A percentile compares a stretch with the other conserved stretches of the same genome.
Evolutionary conservation across 108 stramenopile genomes (phyloP).

Genomic region (Aurantiochytrium sp.): DNA sequence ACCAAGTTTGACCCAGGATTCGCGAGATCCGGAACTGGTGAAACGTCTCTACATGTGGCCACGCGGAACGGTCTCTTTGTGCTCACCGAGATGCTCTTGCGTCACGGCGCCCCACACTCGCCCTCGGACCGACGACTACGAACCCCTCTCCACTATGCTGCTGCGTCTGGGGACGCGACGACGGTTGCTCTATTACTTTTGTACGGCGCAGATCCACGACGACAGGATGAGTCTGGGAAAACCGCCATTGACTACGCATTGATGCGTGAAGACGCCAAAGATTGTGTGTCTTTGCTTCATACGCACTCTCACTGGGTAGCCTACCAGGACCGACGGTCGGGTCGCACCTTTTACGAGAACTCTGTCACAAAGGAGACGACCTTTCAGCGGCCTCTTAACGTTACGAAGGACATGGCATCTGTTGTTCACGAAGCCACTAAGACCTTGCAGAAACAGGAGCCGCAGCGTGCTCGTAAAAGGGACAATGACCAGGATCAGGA

Average conservation of each 20-base stretch:
- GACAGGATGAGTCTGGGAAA: background rate
- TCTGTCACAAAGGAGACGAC: background rate
- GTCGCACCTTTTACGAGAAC: background rate
- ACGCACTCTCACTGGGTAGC: background rate
- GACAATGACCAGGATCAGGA: no score
- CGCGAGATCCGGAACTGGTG: background rate
- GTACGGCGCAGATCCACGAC: background rate
- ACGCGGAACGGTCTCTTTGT: background rate
- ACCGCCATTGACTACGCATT: background rate
- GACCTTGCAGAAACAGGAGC: background rate
- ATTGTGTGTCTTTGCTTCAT: background rate
- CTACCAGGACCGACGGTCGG: background rate
- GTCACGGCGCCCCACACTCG: background rate
- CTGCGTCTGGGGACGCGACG: background rate
- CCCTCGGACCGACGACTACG: background rate
- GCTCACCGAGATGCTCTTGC: background rate
- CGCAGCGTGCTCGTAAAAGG: no score
- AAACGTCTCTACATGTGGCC: background rate
- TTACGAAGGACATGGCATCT: background rate
- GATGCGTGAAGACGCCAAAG: background rate
- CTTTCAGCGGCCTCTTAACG: background rate
- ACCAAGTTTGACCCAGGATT: background rate
- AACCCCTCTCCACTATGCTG: background rate
- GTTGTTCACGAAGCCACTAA: background rate
- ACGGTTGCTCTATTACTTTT: background rate